Base-by-base conservation (phyloP, 2,329 filamentous ascomycete genomes). In the Rhynchosporium secalis region DNA sequence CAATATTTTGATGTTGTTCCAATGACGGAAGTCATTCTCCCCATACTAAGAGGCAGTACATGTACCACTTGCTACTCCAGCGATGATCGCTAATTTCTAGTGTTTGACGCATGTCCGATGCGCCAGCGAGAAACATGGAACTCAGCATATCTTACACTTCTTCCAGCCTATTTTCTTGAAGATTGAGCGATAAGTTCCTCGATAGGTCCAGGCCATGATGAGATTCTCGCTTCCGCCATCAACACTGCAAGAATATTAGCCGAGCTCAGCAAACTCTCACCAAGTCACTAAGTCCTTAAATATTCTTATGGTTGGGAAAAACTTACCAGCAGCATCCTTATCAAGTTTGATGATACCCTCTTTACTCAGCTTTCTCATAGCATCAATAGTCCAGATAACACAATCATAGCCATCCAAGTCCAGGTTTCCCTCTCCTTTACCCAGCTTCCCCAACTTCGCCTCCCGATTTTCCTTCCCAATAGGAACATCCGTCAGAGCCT, bases 361-460 rank as follows among this genome's bases (percentile, higher is more conserved):
- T 5, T 52, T 52, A 1, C 41, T 31, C 20, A 71, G 36, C 2
- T 65, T 62, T 3, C 29, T 51, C 29, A 71, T 9, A 0, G 68
- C 68, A 58, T 71, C 69, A 1, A 56, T 48, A 1, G 64, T 68
- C 69, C 69, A 71, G 5, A 71, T 62, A 3, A 71, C 61, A 58
- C 69, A 71, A 47, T 69, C 65, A 43, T 69, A 71, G 5, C 66
- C 69, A 12, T 65, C 68, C 28, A 71, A 41, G 1, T 33, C 59
- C 3, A 48, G 51, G 38, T 71, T 71, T 9, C 69, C 69, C 20
- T 65, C 62, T 20, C 62, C 62, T 26, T 47, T 29, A 28, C 36
- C 46, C 12, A 62, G 46, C 10, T 46, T 31, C 0, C 64, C 65
- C 15, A 64, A 56, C 8, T 31, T 45, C 1, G 12, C 7, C 45